phyloP scores from a whole-genome alignment of 345 rosid genomes.

The Corchorus capsularis region DNA sequence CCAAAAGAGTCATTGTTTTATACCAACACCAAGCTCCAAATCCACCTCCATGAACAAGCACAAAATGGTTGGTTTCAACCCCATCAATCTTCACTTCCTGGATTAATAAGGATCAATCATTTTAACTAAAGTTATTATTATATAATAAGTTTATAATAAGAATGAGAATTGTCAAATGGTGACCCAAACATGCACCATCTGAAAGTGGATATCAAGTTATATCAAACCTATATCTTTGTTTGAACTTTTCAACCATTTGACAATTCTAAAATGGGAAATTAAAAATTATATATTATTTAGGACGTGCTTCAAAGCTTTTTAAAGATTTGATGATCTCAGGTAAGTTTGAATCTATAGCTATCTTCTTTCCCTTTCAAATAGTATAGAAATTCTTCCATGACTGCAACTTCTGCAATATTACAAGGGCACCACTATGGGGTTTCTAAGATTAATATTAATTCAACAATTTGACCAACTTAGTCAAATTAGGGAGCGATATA shows the following conservation, averaged over 20 bases:
- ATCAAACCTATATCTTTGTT: neutral
- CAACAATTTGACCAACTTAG: neutral
- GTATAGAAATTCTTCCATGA: neutral
- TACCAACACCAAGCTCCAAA: constrained; percentile 95
- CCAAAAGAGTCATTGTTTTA: constrained; percentile 67
- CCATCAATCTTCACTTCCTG: constrained; percentile 29
- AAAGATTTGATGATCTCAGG: neutral
- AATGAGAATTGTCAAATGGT: neutral
- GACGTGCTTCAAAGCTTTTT: too few species aligned
- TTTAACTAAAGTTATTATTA: too few species aligned
- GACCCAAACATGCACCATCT: neutral
- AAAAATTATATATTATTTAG: neutral
- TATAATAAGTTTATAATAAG: too few species aligned
- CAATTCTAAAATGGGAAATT: neutral
- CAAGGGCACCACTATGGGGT: neutral
- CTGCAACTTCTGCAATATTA: neutral
- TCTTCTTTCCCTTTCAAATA: neutral
- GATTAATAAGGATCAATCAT: too few species aligned
- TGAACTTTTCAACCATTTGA: neutral
- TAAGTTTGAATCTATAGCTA: neutral
- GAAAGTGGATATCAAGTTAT: neutral
- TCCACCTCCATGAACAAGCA: constrained; percentile 87
- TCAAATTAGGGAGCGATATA: too few species aligned
- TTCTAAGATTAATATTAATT: too few species aligned
- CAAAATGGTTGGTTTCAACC: constrained; percentile 53